Evolutionary conservation across 176 grass and related monocot species (phyloP).

Genomic region (Rhynchospora breviuscula): DNA sequence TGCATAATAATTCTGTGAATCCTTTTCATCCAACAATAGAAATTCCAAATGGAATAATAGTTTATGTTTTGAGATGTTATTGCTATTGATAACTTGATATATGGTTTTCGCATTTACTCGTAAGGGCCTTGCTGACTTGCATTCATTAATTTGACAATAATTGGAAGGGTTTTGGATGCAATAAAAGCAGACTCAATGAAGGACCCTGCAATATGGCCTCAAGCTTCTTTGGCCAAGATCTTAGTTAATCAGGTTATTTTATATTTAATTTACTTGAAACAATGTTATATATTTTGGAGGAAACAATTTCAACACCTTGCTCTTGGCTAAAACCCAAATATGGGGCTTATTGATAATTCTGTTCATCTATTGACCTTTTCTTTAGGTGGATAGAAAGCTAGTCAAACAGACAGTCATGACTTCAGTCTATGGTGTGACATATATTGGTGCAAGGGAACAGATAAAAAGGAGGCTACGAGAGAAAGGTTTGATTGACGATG

Average conservation of each 20-base stretch:
- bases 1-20: neutral
- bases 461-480: slow-evolving; percentile 81
- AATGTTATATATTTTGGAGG: neutral
- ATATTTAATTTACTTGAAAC: neutral
- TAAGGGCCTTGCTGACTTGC: neutral
- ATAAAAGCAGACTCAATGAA: slow-evolving; percentile 62
- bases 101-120: neutral
- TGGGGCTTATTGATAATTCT: neutral
- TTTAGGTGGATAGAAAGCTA: slow-evolving; percentile 94
- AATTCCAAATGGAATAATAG: neutral
- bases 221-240: slow-evolving; percentile 65
- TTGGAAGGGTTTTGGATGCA: slow-evolving; percentile 59
- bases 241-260: slow-evolving; percentile 84
- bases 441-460: slow-evolving; percentile 85
- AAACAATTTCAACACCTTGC: neutral
- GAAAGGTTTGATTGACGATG: slow-evolving; percentile 83
- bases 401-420: slow-evolving; percentile 99
- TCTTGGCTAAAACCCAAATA: neutral
- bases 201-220: slow-evolving; percentile 53
- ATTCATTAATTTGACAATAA: slow-evolving; percentile 6
- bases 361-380: neutral
- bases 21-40: neutral
- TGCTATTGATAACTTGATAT: neutral
- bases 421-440: slow-evolving; percentile 97
- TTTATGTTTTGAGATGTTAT: slow-evolving; percentile 1